phyloP scores from a whole-genome alignment of 352 stramenopile genomes.

The Elongisporangium prolatum region DNA sequence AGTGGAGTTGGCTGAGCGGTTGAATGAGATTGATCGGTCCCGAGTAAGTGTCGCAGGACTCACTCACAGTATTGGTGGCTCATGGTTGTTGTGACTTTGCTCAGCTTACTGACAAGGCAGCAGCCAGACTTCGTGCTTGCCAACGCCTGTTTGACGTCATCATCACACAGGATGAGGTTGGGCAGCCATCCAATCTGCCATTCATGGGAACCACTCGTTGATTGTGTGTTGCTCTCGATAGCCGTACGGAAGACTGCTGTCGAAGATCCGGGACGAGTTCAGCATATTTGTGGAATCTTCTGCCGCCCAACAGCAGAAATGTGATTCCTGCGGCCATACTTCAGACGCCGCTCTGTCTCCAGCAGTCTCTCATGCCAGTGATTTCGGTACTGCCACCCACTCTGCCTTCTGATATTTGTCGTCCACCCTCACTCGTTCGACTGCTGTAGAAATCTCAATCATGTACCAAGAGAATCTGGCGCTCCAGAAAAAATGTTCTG shows the following conservation, averaged over 20 bases:
- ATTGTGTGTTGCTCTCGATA: conserved; percentile 6
- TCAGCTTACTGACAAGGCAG: conserved; percentile 52
- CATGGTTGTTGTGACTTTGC: background rate
- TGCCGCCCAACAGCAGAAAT: conserved; percentile 3
- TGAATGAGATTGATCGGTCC: conserved; percentile 65
- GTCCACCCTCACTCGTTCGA: too few species aligned
- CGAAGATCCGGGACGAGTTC: conserved; percentile 61
- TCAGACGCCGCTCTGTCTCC: background rate
- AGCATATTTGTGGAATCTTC: conserved; percentile 36
- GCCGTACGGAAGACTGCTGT: conserved; percentile 46
- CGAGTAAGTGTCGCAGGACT: conserved; percentile 33
- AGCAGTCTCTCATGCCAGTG: background rate
- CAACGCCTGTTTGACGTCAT: conserved; percentile 45
- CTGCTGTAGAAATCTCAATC: background rate
- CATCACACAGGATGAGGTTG: conserved; percentile 57
- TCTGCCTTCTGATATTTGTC: too few species aligned
- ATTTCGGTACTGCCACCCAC: background rate
- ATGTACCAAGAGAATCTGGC: conserved; percentile 49
- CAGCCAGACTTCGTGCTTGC: conserved; percentile 44
- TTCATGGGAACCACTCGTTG: background rate
- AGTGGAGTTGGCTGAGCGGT: conserved; percentile 50
- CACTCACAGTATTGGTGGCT: too few species aligned
- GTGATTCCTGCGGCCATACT: conserved; percentile 13
- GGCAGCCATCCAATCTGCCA: background rate
- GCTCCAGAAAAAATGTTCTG: conserved; percentile 41